Percentiles rank a stretch among this genome's conserved stretches.
phyloP scores from a whole-genome alignment of 2,329 filamentous ascomycete species.

The Ophiostoma montium region DNA sequence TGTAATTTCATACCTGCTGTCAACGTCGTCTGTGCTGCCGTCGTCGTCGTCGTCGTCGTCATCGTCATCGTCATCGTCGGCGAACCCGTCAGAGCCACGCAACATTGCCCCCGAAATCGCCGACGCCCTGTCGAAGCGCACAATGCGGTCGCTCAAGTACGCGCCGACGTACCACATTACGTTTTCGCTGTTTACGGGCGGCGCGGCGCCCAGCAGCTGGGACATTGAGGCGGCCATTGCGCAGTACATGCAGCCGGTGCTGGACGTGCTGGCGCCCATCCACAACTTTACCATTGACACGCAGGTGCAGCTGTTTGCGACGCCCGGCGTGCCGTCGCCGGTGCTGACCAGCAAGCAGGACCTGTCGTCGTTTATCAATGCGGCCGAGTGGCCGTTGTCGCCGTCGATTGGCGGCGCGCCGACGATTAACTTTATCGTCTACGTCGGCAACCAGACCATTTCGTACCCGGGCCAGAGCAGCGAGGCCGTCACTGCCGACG shows the following conservation, averaged over 20 bases:
- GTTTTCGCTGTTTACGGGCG: constrained; percentile 84
- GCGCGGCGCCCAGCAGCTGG: constrained; percentile 70
- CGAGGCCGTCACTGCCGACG: constrained; percentile 18
- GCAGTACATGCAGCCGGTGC: constrained; percentile 67
- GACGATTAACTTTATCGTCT: constrained; percentile 92
- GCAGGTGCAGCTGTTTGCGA: constrained; percentile 89
- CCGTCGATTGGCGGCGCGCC: constrained; percentile 87
- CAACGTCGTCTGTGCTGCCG: constrained; percentile 38
- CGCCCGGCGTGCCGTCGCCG: constrained; percentile 45
- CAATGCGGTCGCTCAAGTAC: constrained; percentile 78
- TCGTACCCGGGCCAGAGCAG: constrained; percentile 20
- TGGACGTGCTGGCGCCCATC: constrained; percentile 65
- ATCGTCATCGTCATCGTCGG: constrained; percentile 30
- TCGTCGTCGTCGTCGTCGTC: constrained; percentile 26
- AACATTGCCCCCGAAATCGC: constrained; percentile 35
- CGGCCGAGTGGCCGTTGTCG: constrained; percentile 91
- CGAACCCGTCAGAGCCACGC: constrained; percentile 21
- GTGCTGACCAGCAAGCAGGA: constrained; percentile 64
- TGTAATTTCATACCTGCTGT: constrained; percentile 63
- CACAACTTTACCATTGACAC: constrained; percentile 95
- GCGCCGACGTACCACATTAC: constrained; percentile 89
- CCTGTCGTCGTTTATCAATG: constrained; percentile 88
- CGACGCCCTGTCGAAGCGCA: constrained; percentile 51
- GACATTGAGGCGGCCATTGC: constrained; percentile 72
- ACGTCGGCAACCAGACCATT: constrained; percentile 68